Evolutionary conservation across 176 grass and related monocot genomes (phyloP), one percentile per base, ranked within the genome.

Genomic region (Stipa capillata): DNA sequence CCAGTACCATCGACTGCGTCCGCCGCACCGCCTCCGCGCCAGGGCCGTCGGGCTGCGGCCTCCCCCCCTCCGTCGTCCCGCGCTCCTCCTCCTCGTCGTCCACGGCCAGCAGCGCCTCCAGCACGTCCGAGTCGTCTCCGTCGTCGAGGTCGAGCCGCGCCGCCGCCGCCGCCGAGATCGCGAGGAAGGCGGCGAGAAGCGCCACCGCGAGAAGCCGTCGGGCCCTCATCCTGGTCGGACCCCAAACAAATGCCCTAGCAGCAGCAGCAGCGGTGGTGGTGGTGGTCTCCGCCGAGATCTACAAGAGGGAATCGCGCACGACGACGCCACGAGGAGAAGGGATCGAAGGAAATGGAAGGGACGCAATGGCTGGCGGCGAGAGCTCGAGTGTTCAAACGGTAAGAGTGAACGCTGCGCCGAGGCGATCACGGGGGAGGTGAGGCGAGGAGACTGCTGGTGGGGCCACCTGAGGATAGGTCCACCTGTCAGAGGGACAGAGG

Each of bases 1-100:
- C 92, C 72, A 90, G 79, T 48, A 99, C 92, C 85, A 99, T 95
- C 14, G 84, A 89, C 80, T 99, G 96, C 60, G 90, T 86, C 49
- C 80, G 84, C 47, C 88, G 81, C 80, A 99, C 82, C 6, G 93
- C 60, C 61, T 93, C 87, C 17, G 90, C 88, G 48, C 60, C n/a
- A n/a, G n/a, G n/a, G n/a, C n/a, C n/a, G n/a, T n/a, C n/a, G n/a
- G n/a, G n/a, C n/a, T n/a, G n/a, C n/a, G n/a, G n/a, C n/a, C n/a
- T n/a, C 65, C 43, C 40, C 79, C 28, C 65, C 74, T 40, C 54
- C 45, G 14, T 31, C 65, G 40, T 71, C 86, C 75, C 17, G 23
- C 62, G 66, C 65, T 17, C 57, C 21, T 90, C 92, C 57, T 73
- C 88, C 69, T 89, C 90, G n/a, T 94, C 85, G 70, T 99, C 96